These are phyloP conservation scores for Microthlaspi erraticum DNA, from an alignment of 345 rosid genomes.

Conservation along the genomic window DNA sequence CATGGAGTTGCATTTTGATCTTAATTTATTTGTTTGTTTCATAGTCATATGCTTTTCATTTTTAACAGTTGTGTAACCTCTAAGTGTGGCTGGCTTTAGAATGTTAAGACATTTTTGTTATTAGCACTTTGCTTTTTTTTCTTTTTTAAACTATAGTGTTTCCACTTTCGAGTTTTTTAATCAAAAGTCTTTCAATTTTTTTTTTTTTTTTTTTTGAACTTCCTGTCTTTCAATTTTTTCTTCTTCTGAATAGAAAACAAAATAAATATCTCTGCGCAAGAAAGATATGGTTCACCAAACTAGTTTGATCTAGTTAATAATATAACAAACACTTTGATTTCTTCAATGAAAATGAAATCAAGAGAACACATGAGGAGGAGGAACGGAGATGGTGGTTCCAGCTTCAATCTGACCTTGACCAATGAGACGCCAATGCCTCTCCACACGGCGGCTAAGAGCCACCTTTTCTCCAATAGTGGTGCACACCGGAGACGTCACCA, in stretches of 20 bases:
- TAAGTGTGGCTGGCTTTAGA: background rate
- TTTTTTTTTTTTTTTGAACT: no score
- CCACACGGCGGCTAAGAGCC: background rate
- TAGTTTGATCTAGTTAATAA: no score
- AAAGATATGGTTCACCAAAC: no score
- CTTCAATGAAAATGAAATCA: no score
- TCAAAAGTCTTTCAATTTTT: no score
- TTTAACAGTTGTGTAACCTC: background rate
- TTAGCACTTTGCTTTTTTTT: no score
- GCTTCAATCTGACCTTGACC: background rate
- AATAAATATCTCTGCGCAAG: no score
- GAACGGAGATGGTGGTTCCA: background rate
- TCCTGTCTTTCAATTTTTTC: no score
- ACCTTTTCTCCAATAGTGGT: background rate
- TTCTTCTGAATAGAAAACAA: no score
- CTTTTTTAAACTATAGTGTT: no score
- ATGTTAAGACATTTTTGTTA: background rate
- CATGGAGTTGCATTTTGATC: conserved; percentile 21
- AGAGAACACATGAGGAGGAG: background rate
- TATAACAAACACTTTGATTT: no score
- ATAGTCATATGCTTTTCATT: background rate
- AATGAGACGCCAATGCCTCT: background rate
- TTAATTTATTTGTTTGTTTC: conserved; percentile 6
- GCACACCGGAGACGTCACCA: background rate
- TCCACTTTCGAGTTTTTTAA: no score